A percentile compares a stretch with the other conserved stretches of the same genome.
Evolutionary conservation across 2,329 filamentous ascomycete species (phyloP).

Genomic region (Colletotrichum musae): DNA sequence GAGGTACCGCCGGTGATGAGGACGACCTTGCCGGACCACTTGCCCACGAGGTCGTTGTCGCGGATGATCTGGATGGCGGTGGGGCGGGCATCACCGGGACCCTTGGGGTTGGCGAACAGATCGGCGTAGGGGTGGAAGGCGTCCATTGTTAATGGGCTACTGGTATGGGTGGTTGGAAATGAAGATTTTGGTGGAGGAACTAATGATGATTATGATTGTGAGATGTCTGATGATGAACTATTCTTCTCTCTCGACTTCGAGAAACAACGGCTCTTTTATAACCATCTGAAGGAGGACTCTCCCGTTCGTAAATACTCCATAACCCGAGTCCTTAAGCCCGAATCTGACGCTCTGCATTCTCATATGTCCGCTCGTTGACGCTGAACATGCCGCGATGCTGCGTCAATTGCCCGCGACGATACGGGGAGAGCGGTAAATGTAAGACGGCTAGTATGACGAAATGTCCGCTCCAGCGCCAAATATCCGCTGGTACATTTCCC

Average conservation of each 20-base stretch:
- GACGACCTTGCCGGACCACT: constrained; percentile 52
- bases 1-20: constrained; percentile 59
- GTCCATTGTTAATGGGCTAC: constrained; percentile 2
- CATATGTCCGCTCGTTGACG: neutral
- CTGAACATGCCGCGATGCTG: neutral
- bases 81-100: constrained; percentile 54
- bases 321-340: neutral
- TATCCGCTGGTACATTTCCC: constrained; percentile 4
- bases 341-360: neutral
- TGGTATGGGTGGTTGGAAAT: neutral
- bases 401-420: neutral
- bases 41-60: constrained; percentile 49
- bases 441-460: neutral
- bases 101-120: constrained; percentile 40
- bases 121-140: constrained; percentile 28
- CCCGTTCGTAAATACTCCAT: too few relatives aligned
- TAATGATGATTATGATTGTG: neutral
- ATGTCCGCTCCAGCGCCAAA: constrained; percentile 12
- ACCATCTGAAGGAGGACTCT: too few relatives aligned
- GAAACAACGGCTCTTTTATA: neutral
- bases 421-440: constrained; percentile 10
- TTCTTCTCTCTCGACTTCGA: neutral
- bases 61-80: constrained; percentile 54
- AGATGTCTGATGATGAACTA: constrained; percentile 5
- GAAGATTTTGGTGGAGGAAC: neutral